Percentiles rank a stretch among this genome's conserved stretches.
phyloP scores from a whole-genome alignment of 345 rosid genomes.

The Barbarea vulgaris region DNA sequence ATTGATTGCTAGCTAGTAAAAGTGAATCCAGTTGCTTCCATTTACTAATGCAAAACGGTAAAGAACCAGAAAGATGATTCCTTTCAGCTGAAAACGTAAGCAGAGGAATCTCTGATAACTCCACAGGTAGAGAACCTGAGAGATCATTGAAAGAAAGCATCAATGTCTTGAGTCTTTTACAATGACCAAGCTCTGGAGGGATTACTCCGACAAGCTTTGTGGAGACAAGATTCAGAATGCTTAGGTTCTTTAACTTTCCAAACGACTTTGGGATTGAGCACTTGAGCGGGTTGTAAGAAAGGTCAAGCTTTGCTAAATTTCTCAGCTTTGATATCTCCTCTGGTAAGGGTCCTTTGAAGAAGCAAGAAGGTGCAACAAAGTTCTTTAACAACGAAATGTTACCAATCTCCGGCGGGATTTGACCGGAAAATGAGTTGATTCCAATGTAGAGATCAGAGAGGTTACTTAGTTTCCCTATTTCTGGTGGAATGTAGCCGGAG shows the following conservation, averaged over 20 bases:
- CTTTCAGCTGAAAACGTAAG: constrained; percentile 68
- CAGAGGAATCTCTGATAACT: constrained; percentile 63
- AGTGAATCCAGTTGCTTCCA: constrained; percentile 67
- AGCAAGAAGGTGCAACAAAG: constrained; percentile 59
- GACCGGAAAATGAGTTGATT: constrained; percentile 64
- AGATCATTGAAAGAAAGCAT: constrained; percentile 72
- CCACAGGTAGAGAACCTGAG: constrained; percentile 65
- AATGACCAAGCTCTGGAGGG: constrained; percentile 73
- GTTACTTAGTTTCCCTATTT: constrained; percentile 56
- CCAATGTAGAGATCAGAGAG: constrained; percentile 78
- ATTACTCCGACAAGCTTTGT: constrained; percentile 65
- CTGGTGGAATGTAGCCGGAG: constrained; percentile 59
- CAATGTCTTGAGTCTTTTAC: constrained; percentile 63
- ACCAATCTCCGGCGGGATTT: constrained; percentile 72
- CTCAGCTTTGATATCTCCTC: constrained; percentile 52
- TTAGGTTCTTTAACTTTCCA: constrained; percentile 58
- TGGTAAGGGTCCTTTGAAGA: constrained; percentile 76
- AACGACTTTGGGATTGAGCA: constrained; percentile 60
- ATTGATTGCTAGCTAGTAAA: constrained; percentile 58
- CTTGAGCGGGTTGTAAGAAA: constrained; percentile 80
- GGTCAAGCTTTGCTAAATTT: constrained; percentile 61
- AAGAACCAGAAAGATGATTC: constrained; percentile 69
- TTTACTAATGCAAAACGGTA: constrained; percentile 79
- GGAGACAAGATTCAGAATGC: constrained; percentile 58
- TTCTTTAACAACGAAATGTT: constrained; percentile 54